phyloP scores from a whole-genome alignment of 1,139 yeast species.

The Saccharomyces hybrid region DNA sequence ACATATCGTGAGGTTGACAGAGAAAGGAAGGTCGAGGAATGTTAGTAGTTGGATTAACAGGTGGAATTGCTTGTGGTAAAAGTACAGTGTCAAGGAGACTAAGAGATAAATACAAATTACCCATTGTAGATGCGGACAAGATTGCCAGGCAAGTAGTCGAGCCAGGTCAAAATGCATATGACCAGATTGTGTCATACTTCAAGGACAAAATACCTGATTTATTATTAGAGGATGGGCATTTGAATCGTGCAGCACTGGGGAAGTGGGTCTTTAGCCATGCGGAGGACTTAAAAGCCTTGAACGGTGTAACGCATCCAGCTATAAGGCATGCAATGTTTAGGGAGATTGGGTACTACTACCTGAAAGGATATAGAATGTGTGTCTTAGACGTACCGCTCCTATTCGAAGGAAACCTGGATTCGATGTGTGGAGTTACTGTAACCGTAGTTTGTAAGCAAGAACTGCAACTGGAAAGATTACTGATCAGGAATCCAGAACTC shows the following conservation, averaged over 20 bases:
- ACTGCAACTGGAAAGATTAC: slow-evolving; percentile 55
- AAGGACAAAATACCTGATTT: slow-evolving; percentile 48
- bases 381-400: slow-evolving; percentile 84
- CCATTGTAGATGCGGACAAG: slow-evolving; percentile 80
- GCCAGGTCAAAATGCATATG: slow-evolving; percentile 71
- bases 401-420: slow-evolving; percentile 69
- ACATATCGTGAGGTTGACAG: neutral
- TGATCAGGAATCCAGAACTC: slow-evolving; percentile 60
- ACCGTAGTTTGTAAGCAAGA: slow-evolving; percentile 55
- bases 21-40: slow-evolving; percentile 34
- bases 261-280: slow-evolving; percentile 65
- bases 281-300: slow-evolving; percentile 48
- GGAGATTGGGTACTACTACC: slow-evolving; percentile 53
- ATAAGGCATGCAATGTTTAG: slow-evolving; percentile 61
- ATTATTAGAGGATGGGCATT: slow-evolving; percentile 41
- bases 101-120: slow-evolving; percentile 43
- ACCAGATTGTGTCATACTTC: slow-evolving; percentile 56
- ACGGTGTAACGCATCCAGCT: slow-evolving; percentile 83
- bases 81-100: slow-evolving; percentile 73
- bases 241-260: slow-evolving; percentile 74
- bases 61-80: slow-evolving; percentile 94
- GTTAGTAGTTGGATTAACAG: slow-evolving; percentile 89
- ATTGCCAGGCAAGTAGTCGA: slow-evolving; percentile 79
- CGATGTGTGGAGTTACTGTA: slow-evolving; percentile 62
- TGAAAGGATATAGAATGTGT: slow-evolving; percentile 46